Percentiles rank a stretch among this genome's conserved stretches.
These are phyloP conservation scores for Puccinellia tenuiflora DNA, from an alignment of 176 grass and related monocot genomes.

Conservation along the genomic window DNA sequence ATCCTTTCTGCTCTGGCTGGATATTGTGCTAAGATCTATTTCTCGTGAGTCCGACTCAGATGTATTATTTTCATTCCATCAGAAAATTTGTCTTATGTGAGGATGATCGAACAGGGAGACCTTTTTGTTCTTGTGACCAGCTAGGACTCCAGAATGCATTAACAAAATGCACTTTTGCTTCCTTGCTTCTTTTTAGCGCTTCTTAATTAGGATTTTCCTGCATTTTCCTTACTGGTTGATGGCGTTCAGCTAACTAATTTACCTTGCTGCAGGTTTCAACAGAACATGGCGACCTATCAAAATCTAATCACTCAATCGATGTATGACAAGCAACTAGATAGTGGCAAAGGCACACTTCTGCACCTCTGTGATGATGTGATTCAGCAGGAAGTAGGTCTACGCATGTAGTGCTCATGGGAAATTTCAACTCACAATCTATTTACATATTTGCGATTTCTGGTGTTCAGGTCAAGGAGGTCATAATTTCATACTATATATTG, in stretches of 20 bases:
- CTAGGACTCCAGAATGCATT: not conserved
- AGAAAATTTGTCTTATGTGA: not conserved
- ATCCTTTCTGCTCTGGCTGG: constrained; percentile 85
- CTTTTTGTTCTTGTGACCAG: not conserved
- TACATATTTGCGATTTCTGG: constrained; percentile 14
- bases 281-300: constrained; percentile 93
- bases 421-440: constrained; percentile 3
- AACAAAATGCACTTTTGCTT: constrained; percentile 6
- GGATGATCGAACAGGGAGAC: not conserved
- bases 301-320: constrained; percentile 97
- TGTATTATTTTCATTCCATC: constrained; percentile 10
- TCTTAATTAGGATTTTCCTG: not conserved
- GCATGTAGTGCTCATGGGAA: not conserved
- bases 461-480: constrained; percentile 91
- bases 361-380: constrained; percentile 97
- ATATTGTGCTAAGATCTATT: constrained; percentile 99
- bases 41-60: constrained; percentile 64
- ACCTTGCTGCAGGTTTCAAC: constrained; percentile 71
- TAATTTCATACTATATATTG: constrained; percentile 96
- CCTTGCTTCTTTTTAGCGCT: not conserved
- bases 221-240: constrained; percentile 1
- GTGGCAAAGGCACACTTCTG: constrained; percentile 90
- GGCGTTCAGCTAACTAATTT: not conserved
- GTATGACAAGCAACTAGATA: constrained; percentile 99
- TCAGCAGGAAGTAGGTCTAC: constrained; percentile 80